phyloP scores from a whole-genome alignment of 257 asterid species.

The Jacaranda copaia region DNA sequence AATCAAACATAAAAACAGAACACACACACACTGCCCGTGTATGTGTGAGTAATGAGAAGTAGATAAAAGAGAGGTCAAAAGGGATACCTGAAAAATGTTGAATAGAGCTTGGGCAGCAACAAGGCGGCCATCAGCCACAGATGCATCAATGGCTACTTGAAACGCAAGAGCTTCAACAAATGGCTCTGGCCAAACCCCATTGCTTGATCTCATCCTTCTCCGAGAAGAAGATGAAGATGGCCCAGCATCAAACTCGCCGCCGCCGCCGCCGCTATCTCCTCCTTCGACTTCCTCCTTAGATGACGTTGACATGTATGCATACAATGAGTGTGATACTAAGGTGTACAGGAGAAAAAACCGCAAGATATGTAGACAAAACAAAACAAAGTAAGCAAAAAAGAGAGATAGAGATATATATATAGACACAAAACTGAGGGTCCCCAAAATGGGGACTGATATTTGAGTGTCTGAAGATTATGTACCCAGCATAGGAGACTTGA shows the following conservation, averaged over 20 bases:
- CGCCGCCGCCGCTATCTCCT: conserved; percentile 36
- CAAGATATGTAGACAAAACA: neutral
- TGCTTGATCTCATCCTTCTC: conserved; percentile 49
- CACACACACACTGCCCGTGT: conserved; percentile 12
- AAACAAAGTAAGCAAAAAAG: too few relatives aligned
- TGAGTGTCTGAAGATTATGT: conserved; percentile 43
- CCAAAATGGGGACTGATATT: conserved; percentile 38
- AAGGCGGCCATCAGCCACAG: conserved; percentile 62
- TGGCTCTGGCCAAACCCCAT: conserved; percentile 86
- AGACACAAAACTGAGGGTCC: conserved; percentile 33
- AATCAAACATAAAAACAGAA: neutral
- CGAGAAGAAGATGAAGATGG: conserved; percentile 55
- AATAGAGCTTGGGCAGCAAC: conserved; percentile 80
- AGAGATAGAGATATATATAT: neutral
- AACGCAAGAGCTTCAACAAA: conserved; percentile 78
- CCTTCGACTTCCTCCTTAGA: conserved; percentile 45
- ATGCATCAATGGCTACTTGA: conserved; percentile 69
- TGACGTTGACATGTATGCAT: conserved; percentile 60
- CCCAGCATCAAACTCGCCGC: conserved; percentile 31
- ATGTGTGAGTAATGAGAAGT: neutral
- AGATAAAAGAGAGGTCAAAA: neutral
- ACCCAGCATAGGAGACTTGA: conserved; percentile 31
- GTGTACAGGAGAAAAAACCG: neutral
- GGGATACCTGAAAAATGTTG: conserved; percentile 71
- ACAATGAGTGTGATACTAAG: neutral